Conservation (phyloP, 1,284 basidiomycete genomes). For the Pholiota adiposa region DNA sequence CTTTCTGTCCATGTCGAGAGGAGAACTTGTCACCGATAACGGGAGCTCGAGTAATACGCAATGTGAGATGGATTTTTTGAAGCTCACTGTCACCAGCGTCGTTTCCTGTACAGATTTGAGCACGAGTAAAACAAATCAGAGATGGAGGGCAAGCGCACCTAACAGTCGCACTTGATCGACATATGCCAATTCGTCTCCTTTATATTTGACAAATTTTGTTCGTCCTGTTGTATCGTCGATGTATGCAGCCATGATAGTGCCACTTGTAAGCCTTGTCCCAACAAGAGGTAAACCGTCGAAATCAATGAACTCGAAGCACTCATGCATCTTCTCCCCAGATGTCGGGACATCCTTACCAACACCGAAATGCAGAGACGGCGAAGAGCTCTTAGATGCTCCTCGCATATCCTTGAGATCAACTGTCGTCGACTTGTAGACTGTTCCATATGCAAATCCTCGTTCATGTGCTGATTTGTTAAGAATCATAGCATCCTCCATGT, state of each 20-base stretch:
- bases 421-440: conserved; percentile 95
- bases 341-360: conserved; percentile 78
- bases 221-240: conserved; percentile 85
- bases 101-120: conserved; percentile 52
- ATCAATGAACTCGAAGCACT: conserved; percentile 71
- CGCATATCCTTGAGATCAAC: conserved; percentile 87
- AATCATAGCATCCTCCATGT: conserved; percentile 99
- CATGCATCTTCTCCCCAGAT: conserved; percentile 59
- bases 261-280: conserved; percentile 73
- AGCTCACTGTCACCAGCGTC: conserved; percentile 89
- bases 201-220: conserved; percentile 93
- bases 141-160: conserved; percentile 53
- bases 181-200: conserved; percentile 93
- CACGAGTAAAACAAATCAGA: neutral
- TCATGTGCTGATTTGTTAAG: conserved; percentile 99
- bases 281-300: conserved; percentile 86
- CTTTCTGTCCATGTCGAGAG: conserved; percentile 98
- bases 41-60: conserved; percentile 93
- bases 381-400: conserved; percentile 60
- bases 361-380: conserved; percentile 83
- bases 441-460: conserved; percentile 96
- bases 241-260: conserved; percentile 87
- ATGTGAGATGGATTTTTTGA: conserved; percentile 93
- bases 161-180: conserved; percentile 93
- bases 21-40: conserved; percentile 99